A percentile compares a stretch with the other conserved stretches of the same genome.
These are phyloP conservation scores for Sicyos baderoa DNA, from an alignment of 306 rosid species.

Conservation along the genomic window DNA sequence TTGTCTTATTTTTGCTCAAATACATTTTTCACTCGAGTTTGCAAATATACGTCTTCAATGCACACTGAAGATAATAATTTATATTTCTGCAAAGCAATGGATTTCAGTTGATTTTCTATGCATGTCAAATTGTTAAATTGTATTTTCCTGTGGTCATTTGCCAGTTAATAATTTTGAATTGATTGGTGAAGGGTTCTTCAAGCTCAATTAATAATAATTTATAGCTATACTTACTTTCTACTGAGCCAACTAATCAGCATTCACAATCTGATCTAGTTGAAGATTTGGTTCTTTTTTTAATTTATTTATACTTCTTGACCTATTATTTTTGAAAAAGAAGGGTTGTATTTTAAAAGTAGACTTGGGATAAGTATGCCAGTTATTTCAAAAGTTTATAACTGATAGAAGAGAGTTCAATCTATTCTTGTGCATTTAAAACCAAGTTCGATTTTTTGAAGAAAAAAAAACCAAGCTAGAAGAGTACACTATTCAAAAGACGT, in stretches of 20 bases:
- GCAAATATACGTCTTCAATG: not conserved
- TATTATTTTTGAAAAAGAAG: not conserved
- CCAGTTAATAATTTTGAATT: not conserved
- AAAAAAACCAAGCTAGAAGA: no score
- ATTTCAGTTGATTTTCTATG: not conserved
- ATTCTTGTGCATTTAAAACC: not conserved
- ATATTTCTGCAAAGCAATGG: not conserved
- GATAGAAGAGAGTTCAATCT: not conserved
- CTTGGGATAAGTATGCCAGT: not conserved
- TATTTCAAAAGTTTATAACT: not conserved
- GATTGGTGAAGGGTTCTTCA: not conserved
- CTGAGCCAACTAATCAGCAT: not conserved
- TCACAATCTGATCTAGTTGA: not conserved
- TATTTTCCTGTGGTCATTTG: not conserved
- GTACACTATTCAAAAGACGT: no score
- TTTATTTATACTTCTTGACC: no score
- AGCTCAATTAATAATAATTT: not conserved
- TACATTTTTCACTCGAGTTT: not conserved
- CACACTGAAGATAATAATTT: not conserved
- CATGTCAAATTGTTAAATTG: constrained; percentile 2
- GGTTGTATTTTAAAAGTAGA: not conserved
- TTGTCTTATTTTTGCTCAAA: not conserved
- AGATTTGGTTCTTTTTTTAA: no score
- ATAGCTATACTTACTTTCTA: not conserved
- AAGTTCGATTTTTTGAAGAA: no score